Evolutionary conservation across 108 stramenopile genomes (phyloP).

Genomic region (Conticribra weissflogii): DNA sequence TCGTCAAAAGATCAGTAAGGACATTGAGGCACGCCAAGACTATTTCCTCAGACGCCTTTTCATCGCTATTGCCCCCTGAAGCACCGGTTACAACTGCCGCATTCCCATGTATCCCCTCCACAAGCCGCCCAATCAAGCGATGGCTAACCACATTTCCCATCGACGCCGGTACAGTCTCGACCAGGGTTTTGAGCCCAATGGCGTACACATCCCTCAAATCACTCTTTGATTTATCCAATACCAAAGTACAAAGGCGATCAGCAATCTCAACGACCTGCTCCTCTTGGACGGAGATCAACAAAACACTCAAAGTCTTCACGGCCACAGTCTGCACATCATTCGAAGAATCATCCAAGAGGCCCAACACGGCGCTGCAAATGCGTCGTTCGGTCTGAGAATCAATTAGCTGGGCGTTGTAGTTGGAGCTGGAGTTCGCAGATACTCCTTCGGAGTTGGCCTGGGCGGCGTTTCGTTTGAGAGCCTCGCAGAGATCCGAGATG

Average conservation of each 20-base stretch:
- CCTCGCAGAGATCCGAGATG: slow-evolving; percentile 93
- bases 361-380: slow-evolving; percentile 91
- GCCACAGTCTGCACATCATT: slow-evolving; percentile 98
- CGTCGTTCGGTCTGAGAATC: slow-evolving; percentile 85
- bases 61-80: slow-evolving; percentile 18
- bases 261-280: slow-evolving; percentile 90
- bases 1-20: slow-evolving; percentile 86
- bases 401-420: slow-evolving; percentile 17
- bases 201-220: slow-evolving; percentile 97
- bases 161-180: slow-evolving; percentile 85
- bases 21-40: slow-evolving; percentile 87
- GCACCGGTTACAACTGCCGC: slow-evolving; percentile 11
- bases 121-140: slow-evolving; percentile 72
- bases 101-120: slow-evolving; percentile 75
- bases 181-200: slow-evolving; percentile 96
- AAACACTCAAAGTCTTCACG: slow-evolving; percentile 93
- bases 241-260: slow-evolving; percentile 90
- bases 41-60: slow-evolving; percentile 65
- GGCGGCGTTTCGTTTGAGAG: slow-evolving; percentile 74
- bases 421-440: background rate
- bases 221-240: slow-evolving; percentile 87
- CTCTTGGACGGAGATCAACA: slow-evolving; percentile 94
- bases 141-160: slow-evolving; percentile 87
- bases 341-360: slow-evolving; percentile 90
- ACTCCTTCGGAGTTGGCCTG: slow-evolving; percentile 26